phyloP scores from a whole-genome alignment of 495 filamentous ascomycete species.

The Aspergillus olivimuriae region DNA sequence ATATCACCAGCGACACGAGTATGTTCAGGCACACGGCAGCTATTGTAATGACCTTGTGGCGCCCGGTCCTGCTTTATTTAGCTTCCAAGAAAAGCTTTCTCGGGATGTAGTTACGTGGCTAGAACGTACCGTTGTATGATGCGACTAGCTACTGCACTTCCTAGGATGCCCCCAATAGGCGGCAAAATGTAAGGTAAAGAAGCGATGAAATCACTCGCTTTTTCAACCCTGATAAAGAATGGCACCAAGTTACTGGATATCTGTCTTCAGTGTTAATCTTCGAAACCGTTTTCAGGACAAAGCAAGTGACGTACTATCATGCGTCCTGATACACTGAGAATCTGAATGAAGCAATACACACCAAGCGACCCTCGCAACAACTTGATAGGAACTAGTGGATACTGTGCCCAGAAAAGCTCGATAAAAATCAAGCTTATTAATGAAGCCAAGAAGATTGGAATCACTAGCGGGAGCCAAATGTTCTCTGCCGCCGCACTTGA shows the following conservation, averaged over 20 bases:
- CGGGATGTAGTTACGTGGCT: neutral
- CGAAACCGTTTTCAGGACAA: neutral
- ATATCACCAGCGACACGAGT: constrained; percentile 16
- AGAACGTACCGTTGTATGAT: constrained; percentile 23
- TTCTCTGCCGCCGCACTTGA: neutral
- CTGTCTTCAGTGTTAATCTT: constrained; percentile 1
- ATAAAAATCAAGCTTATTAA: constrained; percentile 15
- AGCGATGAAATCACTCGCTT: constrained; percentile 14
- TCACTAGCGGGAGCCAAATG: neutral
- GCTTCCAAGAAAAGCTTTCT: neutral
- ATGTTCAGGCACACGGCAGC: constrained; percentile 9
- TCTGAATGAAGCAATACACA: constrained; percentile 11
- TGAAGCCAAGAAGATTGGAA: constrained; percentile 6
- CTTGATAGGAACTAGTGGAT: constrained; percentile 24
- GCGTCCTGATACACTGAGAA: constrained; percentile 9
- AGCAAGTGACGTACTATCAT: constrained; percentile 12
- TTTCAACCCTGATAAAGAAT: constrained; percentile 21
- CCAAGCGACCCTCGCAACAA: constrained; percentile 18
- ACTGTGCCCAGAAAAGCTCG: constrained; percentile 19
- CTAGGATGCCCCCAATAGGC: constrained; percentile 14
- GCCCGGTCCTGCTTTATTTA: constrained; percentile 14
- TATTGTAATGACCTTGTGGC: constrained; percentile 21
- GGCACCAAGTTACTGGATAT: constrained; percentile 13
- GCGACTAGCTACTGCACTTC: constrained; percentile 16
- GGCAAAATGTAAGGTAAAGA: constrained; percentile 7